Conservation (phyloP, 768 basidiomycete genomes). For the Leccinellum rugosiceps region DNA sequence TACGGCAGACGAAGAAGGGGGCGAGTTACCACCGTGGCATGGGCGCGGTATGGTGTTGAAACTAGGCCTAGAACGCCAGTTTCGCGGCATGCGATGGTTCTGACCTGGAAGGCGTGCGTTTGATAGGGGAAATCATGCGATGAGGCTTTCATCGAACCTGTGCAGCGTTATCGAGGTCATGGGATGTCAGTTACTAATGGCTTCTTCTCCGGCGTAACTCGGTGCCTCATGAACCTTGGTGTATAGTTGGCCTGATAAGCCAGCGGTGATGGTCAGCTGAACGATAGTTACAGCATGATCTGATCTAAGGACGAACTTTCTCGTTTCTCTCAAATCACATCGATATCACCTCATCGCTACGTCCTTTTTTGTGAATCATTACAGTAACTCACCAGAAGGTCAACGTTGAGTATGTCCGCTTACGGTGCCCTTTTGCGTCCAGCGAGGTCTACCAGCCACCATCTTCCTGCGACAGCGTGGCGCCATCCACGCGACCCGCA, state of each 20-base stretch:
- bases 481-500: constrained; percentile 24
- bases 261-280: background rate
- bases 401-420: constrained; percentile 48
- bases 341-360: background rate
- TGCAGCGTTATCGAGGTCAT: background rate
- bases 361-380: constrained; percentile 20
- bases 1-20: constrained; percentile 18
- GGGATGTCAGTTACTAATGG: background rate
- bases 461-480: constrained; percentile 51
- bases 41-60: constrained; percentile 50
- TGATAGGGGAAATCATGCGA: background rate
- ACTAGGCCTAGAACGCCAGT: constrained; percentile 52
- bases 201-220: background rate
- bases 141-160: background rate
- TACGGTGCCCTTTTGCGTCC: constrained; percentile 59
- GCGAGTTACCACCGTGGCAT: constrained; percentile 36
- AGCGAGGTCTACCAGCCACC: constrained; percentile 26
- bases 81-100: constrained; percentile 41
- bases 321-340: background rate
- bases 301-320: background rate
- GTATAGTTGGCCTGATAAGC: background rate
- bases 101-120: constrained; percentile 21
- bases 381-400: background rate
- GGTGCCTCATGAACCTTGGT: background rate
- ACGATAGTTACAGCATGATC: background rate